Evolutionary conservation across 2,329 filamentous ascomycete genomes (phyloP).

Genomic region (Neocucurbitaria cava): DNA sequence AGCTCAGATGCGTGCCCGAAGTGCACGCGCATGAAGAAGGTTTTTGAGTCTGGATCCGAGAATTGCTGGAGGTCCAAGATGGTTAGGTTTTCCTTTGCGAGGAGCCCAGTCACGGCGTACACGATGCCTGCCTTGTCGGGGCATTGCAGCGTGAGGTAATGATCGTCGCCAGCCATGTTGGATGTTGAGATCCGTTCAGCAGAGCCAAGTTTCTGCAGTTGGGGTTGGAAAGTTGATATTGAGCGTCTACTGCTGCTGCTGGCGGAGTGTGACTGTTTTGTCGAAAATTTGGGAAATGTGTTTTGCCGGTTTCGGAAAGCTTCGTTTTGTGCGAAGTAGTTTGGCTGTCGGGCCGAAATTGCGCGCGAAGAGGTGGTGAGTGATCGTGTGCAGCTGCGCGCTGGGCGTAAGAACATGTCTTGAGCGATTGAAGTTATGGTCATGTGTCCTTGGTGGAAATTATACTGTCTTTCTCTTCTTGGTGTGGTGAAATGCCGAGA

Average conservation of each 20-base stretch:
- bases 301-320: slow-evolving; percentile 42
- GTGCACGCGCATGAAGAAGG: slow-evolving; percentile 89
- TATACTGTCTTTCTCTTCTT: slow-evolving; percentile 17
- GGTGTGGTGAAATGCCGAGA: slow-evolving; percentile 21
- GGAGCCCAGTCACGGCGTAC: slow-evolving; percentile 80
- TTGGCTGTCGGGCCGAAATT: slow-evolving; percentile 27
- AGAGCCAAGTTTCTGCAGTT: slow-evolving; percentile 29
- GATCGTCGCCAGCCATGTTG: slow-evolving; percentile 40
- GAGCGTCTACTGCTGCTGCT: slow-evolving; percentile 18
- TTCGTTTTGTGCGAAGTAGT: slow-evolving; percentile 22
- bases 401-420: slow-evolving; percentile 27
- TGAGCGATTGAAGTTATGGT: slow-evolving; percentile 6
- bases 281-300: slow-evolving; percentile 37
- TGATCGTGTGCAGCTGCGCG: slow-evolving; percentile 23
- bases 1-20: slow-evolving; percentile 67
- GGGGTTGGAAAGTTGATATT: slow-evolving; percentile 23
- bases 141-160: slow-evolving; percentile 76
- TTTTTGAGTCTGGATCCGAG: slow-evolving; percentile 74
- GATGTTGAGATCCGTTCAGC: slow-evolving; percentile 34
- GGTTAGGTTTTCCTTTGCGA: slow-evolving; percentile 76
- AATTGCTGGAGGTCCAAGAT: slow-evolving; percentile 87
- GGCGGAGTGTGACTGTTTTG: slow-evolving; percentile 28
- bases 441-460: slow-evolving; percentile 12
- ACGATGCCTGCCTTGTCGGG: slow-evolving; percentile 86
- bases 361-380: slow-evolving; percentile 23